Evolutionary conservation across 2,329 filamentous ascomycete species (phyloP).

Genomic region (Stagonosporopsis chrysanthemi): DNA sequence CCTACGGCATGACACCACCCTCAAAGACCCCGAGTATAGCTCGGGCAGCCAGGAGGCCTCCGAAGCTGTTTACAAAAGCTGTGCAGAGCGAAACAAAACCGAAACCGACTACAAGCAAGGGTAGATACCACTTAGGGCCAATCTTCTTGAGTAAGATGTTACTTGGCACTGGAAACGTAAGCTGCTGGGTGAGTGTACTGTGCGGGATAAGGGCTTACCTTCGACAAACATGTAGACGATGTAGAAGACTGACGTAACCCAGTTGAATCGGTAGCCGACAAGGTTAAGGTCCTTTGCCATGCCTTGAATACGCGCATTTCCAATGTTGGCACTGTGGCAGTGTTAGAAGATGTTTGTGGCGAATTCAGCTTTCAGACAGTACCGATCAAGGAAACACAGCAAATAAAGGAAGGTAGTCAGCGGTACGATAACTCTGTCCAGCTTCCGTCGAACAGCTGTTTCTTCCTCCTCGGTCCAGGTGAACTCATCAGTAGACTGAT

Average conservation of each 20-base stretch:
- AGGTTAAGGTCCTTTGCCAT: constrained; percentile 60
- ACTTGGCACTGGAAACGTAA: constrained; percentile 54
- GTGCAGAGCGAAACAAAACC: constrained; percentile 63
- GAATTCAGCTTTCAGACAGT: constrained; percentile 9
- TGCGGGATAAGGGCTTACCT: neutral
- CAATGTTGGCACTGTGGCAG: constrained; percentile 52
- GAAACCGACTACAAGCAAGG: constrained; percentile 63
- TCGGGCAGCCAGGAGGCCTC: constrained; percentile 57
- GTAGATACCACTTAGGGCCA: constrained; percentile 62
- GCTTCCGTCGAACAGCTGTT: constrained; percentile 57
- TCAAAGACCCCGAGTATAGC: constrained; percentile 63
- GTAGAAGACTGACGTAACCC: constrained; percentile 66
- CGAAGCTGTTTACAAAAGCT: constrained; percentile 60
- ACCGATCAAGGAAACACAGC: constrained; percentile 59
- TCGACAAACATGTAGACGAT: constrained; percentile 64
- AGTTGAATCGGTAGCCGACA: constrained; percentile 62
- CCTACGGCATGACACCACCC: constrained; percentile 63
- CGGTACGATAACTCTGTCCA: constrained; percentile 62
- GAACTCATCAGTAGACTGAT: constrained; percentile 44
- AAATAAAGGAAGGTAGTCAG: constrained; percentile 63
- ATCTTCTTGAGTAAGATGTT: constrained; percentile 64
- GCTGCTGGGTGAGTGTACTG: neutral
- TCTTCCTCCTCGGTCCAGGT: constrained; percentile 63
- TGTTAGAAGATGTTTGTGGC: constrained; percentile 12
- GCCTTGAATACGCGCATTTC: constrained; percentile 65